phyloP scores from a whole-genome alignment of 331 rosid species.

The Saraca asoca region DNA sequence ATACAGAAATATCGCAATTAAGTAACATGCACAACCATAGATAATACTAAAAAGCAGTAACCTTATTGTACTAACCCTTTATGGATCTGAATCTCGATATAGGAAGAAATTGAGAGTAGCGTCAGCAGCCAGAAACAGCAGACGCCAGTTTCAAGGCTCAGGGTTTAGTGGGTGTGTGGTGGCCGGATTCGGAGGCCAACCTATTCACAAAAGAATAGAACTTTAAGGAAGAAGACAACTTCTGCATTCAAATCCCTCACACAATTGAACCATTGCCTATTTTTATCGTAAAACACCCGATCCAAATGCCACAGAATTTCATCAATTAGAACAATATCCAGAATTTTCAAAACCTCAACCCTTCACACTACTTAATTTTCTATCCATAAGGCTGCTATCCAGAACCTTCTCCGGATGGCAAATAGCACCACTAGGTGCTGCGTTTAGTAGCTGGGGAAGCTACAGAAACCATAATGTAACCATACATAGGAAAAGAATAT shows the following conservation, averaged over 20 bases:
- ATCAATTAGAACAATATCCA: neutral
- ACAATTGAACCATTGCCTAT: neutral
- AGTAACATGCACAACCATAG: neutral
- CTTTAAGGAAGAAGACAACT: neutral
- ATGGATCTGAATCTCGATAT: neutral
- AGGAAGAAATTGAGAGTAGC: neutral
- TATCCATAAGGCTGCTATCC: too few species aligned
- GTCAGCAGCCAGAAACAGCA: constrained; percentile 6
- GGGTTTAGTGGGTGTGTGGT: too few species aligned
- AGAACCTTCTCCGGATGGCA: neutral
- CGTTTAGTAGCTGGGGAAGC: too few species aligned
- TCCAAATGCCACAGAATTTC: constrained; percentile 1
- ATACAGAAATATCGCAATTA: neutral
- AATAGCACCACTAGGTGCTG: too few species aligned
- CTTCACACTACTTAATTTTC: too few species aligned
- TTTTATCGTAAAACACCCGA: neutral
- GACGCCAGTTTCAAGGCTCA: neutral
- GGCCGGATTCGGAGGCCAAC: too few species aligned
- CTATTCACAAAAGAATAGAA: too few species aligned
- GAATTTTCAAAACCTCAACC: neutral
- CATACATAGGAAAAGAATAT: neutral
- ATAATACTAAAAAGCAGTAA: neutral
- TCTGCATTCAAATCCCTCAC: neutral
- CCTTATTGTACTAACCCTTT: too few species aligned
- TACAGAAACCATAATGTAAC: neutral